These are phyloP conservation scores for Pisolithus albus DNA, from an alignment of 768 basidiomycete genomes.

Conservation along the genomic window DNA sequence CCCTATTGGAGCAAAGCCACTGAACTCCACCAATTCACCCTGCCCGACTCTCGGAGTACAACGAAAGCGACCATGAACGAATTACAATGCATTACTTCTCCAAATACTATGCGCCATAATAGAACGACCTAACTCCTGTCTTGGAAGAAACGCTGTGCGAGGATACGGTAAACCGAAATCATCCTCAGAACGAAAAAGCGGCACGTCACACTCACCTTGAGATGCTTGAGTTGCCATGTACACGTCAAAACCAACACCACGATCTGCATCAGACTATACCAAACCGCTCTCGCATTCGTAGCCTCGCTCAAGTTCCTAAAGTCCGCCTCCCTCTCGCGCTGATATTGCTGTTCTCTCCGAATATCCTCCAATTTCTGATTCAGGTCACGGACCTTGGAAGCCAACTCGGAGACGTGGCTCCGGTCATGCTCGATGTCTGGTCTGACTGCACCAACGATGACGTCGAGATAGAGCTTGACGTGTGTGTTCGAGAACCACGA, in stretches of 20 bases:
- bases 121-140: constrained; percentile 50
- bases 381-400: constrained; percentile 80
- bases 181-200: not conserved
- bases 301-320: constrained; percentile 84
- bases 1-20: too few relatives aligned
- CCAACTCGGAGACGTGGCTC: constrained; percentile 75
- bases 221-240: constrained; percentile 88
- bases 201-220: constrained; percentile 57
- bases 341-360: constrained; percentile 93
- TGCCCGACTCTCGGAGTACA: too few relatives aligned
- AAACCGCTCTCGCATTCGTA: constrained; percentile 89
- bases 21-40: too few relatives aligned
- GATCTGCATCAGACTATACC: constrained; percentile 91
- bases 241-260: constrained; percentile 77
- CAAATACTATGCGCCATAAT: constrained; percentile 7
- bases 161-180: not conserved
- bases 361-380: constrained; percentile 93
- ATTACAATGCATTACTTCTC: not conserved
- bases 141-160: constrained; percentile 70
- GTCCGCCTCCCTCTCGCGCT: constrained; percentile 89
- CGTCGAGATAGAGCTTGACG: constrained; percentile 90
- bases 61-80: too few relatives aligned
- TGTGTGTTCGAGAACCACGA: constrained; percentile 84
- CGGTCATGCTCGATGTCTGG: constrained; percentile 84
- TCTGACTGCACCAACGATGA: constrained; percentile 84